Evolutionary conservation across 345 rosid species (phyloP).

Genomic region (Pugionium dolabratum): DNA sequence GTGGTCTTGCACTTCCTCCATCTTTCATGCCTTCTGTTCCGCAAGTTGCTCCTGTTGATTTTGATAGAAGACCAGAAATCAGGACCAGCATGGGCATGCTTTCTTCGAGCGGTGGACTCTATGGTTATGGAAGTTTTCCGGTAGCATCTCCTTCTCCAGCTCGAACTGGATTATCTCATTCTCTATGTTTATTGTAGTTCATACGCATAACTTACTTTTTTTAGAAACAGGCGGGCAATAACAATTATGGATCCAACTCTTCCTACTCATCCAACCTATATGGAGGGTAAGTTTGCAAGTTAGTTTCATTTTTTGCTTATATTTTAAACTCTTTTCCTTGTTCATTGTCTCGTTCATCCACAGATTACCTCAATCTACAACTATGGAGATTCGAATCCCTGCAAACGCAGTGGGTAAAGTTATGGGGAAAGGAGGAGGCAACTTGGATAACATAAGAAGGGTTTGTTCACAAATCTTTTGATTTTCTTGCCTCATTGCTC

Average conservation of each 20-base stretch:
- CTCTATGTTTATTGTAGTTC: background rate
- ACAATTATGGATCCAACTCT: conserved; percentile 61
- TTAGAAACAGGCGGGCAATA: conserved; percentile 57
- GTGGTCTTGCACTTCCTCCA: conserved; percentile 48
- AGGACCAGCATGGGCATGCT: conserved; percentile 63
- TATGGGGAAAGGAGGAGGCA: conserved; percentile 88
- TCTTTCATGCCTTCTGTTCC: conserved; percentile 73
- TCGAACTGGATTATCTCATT: background rate
- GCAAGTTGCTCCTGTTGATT: conserved; percentile 62
- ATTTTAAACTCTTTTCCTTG: conserved; percentile 7
- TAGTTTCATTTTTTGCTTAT: background rate
- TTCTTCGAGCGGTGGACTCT: conserved; percentile 65
- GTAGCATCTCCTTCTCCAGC: conserved; percentile 41
- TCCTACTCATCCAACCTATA: conserved; percentile 71
- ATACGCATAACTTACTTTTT: background rate
- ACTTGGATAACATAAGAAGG: conserved; percentile 84
- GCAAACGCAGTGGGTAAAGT: conserved; percentile 87
- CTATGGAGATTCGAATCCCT: conserved; percentile 79
- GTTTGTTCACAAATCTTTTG: conserved; percentile 43
- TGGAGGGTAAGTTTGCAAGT: conserved; percentile 64
- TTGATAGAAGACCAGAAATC: conserved; percentile 72
- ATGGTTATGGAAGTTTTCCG: conserved; percentile 74
- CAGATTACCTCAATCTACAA: conserved; percentile 63
- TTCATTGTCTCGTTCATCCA: background rate
- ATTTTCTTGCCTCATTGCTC: conserved; percentile 10